Evolutionary conservation across 495 filamentous ascomycete genomes (phyloP), one percentile per base, ranked within the genome.

Genomic region (Beverwykella pulmonaria): DNA sequence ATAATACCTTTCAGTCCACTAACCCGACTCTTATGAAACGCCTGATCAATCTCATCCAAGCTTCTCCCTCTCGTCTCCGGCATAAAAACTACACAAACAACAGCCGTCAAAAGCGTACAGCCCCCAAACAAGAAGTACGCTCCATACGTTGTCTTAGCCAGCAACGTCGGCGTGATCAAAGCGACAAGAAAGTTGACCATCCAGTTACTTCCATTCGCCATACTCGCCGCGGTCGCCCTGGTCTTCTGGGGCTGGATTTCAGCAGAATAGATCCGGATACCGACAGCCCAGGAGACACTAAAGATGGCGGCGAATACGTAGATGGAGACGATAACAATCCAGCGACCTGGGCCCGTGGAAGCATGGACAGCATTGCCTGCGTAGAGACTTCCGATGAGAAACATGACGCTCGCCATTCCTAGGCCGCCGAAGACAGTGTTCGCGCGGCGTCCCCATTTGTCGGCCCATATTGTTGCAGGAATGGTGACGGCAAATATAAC

Each of bases 381-480:
- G 44, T 75, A 77, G 19, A 77, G 63, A 3, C 70, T 62, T 12
- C 83, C 83, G 46, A 85, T 84, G 1, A 82, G 49, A 27, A 82
- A 71, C 82, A 85, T 83, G 6, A 74, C 65, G 7, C 75, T 44
- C 15, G 76, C 74, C n/a, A 84, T 73, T 17, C 74, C 78, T 8
- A 85, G 53, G 12, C 86, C 87, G 15, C 87, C 87, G 19, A 75
- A 78, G 23, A 88, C 81, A 20, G 81, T 79, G 19, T 78, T 81
- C n/a, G 82, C 82, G 1, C 84, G 82, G 53, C 88, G 82, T 17
- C 86, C 85, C 86, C 85, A 89, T 59, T 81, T 81, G 65, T 90
- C 88, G 1, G 84, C 82, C 46, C 81, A 83, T 26, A 89, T 66
- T 32, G 87, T 75, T 19, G 75, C 79, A 15, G 80, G 76, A 20